Base-by-base conservation (phyloP, 2,329 filamentous ascomycete species). In the Cladosporium sp. region DNA sequence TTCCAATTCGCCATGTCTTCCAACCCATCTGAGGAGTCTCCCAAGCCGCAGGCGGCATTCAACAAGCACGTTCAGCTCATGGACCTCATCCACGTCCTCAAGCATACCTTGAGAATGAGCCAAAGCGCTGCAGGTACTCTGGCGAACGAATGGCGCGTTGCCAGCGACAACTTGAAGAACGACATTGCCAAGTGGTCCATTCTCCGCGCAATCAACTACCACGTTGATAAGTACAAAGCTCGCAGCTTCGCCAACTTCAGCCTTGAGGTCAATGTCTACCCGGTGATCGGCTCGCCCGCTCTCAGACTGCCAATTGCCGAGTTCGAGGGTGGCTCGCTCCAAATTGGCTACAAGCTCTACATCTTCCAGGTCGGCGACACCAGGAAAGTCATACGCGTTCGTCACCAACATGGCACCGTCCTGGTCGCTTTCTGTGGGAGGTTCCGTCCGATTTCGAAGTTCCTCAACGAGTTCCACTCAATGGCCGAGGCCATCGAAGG, bases 261-360 rank as follows among this genome's bases (percentile, higher is more conserved):
- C 13, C 16, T 48, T 16, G 43, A 12, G 4, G 20, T 39, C 13
- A 11, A 8, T 7, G 35, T 47, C 11, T 39, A 30, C 12, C 35
- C 43, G 13, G 13, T 13, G 7, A 11, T 11, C 2, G 32, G 38
- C 9, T n/a, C n/a, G 45, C 36, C 11, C 8, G 30, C 12, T 27
- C 7, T 8, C 19, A 39, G 3, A 13, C 12, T 48, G 8, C 18
- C 38, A 11, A 16, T 19, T n/a, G 11, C 39, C 7, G 22, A 9
- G 5, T 27, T 27, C 9, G 5, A 27, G 22, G 22, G 9, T 18
- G 27, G 36, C 36, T 12, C 8, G 18, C 4, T 48, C 9, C 15
- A 9, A 4, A 30, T 48, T n/a, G 45, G 45, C 8, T 48, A 48
- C 45, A n/a, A 25, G 4, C 7, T 1, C 15, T 48, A 48, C n/a